A percentile compares a stretch with the other conserved stretches of the same genome.
phyloP scores from a whole-genome alignment of 1,284 basidiomycete species.

The Sporisorium graminicola region DNA sequence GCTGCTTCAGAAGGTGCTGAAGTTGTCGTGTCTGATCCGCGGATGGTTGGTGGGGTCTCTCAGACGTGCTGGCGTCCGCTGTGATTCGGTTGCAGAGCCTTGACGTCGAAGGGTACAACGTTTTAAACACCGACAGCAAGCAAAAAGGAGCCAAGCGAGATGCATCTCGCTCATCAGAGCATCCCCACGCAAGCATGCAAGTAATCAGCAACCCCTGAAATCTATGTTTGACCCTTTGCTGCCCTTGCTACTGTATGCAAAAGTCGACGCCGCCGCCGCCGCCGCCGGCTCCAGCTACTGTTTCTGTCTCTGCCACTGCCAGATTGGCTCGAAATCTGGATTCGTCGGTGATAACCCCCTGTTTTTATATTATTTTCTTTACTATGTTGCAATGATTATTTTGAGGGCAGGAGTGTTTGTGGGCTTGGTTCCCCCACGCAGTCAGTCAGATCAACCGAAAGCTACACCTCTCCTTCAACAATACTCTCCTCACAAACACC shows the following conservation, averaged over 20 bases:
- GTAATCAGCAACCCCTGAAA: constrained; percentile 7
- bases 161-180: constrained; percentile 12
- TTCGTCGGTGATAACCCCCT: neutral
- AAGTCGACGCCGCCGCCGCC: no score
- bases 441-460: neutral
- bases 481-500: neutral
- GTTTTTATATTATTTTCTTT: neutral
- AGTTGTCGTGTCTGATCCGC: no score
- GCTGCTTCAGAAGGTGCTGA: neutral
- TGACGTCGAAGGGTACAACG: neutral
- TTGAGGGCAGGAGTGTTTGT: neutral
- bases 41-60: no score
- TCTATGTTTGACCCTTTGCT: neutral
- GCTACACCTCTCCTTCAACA: neutral
- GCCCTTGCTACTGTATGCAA: no score
- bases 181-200: no score
- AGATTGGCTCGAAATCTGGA: neutral
- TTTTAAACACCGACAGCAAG: constrained; percentile 11
- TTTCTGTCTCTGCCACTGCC: neutral
- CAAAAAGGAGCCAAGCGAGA: constrained; percentile 6
- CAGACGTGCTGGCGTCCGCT: neutral
- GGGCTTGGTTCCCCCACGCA: neutral
- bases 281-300: constrained; percentile 1
- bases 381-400: no score
- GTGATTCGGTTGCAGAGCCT: neutral